phyloP scores from a whole-genome alignment of 2,329 filamentous ascomycete species.

The Akanthomyces muscarius region DNA sequence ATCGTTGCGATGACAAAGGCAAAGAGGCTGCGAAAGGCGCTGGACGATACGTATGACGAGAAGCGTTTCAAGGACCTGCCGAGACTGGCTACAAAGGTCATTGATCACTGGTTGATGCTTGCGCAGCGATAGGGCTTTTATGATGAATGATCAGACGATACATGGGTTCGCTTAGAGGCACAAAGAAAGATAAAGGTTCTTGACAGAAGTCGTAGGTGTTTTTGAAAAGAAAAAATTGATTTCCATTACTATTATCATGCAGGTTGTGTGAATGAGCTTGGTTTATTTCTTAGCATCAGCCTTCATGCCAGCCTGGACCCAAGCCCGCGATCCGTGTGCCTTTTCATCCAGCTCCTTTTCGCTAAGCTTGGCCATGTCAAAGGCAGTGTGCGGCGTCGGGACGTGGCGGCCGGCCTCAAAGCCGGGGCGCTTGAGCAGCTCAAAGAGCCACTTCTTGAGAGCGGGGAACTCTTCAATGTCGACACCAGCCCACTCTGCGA shows the following conservation, averaged over 20 bases:
- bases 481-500: constrained; percentile 37
- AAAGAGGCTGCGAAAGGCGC: constrained; percentile 22
- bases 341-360: constrained; percentile 54
- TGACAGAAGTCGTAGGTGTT: background rate
- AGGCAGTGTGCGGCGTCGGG: constrained; percentile 60
- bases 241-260: constrained; percentile 3
- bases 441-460: constrained; percentile 73
- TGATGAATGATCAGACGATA: background rate
- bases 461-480: constrained; percentile 72
- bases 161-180: background rate
- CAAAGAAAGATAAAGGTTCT: background rate
- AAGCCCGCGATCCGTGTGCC: constrained; percentile 50
- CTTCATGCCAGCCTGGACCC: constrained; percentile 69
- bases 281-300: constrained; percentile 52
- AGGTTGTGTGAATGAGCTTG: too few species aligned
- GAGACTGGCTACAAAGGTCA: constrained; percentile 20
- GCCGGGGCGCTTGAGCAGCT: constrained; percentile 63
- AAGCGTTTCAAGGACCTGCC: constrained; percentile 26
- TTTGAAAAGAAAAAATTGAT: background rate
- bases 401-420: constrained; percentile 74
- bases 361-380: constrained; percentile 37
- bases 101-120: constrained; percentile 29
- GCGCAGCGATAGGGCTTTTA: constrained; percentile 11
- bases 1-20: constrained; percentile 23
- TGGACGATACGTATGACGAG: constrained; percentile 28